Evolutionary conservation across 371 early-diverging fungal genomes (phyloP).

Genomic region (Polyrhizophydium stewartii): DNA sequence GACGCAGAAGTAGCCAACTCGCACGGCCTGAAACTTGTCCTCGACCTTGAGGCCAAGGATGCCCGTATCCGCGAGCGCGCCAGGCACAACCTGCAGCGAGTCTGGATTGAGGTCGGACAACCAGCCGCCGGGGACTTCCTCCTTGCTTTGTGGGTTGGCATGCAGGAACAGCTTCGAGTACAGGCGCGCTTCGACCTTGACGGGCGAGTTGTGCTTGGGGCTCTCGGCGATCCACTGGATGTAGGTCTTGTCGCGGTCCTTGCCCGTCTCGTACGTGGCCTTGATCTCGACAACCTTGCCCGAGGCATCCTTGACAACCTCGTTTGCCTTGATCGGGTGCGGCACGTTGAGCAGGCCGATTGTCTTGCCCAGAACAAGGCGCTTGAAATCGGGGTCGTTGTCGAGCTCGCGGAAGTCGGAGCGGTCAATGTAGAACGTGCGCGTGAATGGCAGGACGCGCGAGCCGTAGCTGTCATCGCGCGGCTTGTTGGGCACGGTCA

Average conservation of each 20-base stretch:
- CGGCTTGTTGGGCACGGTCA: conserved; percentile 85
- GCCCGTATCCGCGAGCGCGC: conserved; percentile 83
- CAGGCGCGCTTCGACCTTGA: conserved; percentile 75
- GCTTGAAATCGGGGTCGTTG: conserved; percentile 82
- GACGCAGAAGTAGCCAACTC: conserved; percentile 97
- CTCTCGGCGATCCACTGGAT: conserved; percentile 98
- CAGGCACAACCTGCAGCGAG: conserved; percentile 64
- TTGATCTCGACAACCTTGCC: conserved; percentile 76
- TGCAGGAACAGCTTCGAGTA: conserved; percentile 89
- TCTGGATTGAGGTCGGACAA: conserved; percentile 87
- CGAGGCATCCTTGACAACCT: conserved; percentile 64
- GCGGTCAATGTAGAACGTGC: conserved; percentile 87
- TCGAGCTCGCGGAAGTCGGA: conserved; percentile 91
- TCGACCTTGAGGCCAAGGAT: conserved; percentile 62
- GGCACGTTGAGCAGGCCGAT: conserved; percentile 90
- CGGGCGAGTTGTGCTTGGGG: conserved; percentile 75
- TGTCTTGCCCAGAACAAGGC: conserved; percentile 88
- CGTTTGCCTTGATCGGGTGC: conserved; percentile 78
- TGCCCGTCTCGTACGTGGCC: conserved; percentile 75
- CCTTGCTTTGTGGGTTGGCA: conserved; percentile 78
- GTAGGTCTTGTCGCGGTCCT: conserved; percentile 90
- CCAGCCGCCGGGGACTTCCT: conserved; percentile 82
- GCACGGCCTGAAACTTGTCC: conserved; percentile 92
- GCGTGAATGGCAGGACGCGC: conserved; percentile 82
- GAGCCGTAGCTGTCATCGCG: conserved; percentile 78